Evolutionary conservation across 345 rosid species (phyloP), one percentile per base, ranked within the genome.

Genomic region (Physaria fendleri): DNA sequence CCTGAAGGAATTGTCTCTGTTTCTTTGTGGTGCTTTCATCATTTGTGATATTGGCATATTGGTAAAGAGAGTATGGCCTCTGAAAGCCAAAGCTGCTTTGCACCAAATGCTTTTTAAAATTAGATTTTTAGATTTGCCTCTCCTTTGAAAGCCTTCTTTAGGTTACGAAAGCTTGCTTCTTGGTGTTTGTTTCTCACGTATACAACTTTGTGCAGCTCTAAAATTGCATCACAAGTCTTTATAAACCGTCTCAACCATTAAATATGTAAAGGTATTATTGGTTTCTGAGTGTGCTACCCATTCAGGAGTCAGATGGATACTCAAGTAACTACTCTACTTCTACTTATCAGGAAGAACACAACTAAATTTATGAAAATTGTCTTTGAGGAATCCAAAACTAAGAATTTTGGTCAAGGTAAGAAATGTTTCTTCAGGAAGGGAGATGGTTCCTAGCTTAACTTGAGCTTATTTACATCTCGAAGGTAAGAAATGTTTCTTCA

Each of bases 391-490:
- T 28, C 47, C 35, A 38, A 17, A 20, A 47, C 9, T 58, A 17
- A 49, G 9, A 67, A 8, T 21, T 49, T 67, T 49, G 29, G 45
- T 49, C 33, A 67, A 51, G 33, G 46, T 68, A 59, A 37, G 52
- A 50, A 41, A 46, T 46, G 32, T 46, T 44, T 45, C 56, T 13
- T 27, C 15, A 27, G 30, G 56, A 42, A 28, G 39, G 41, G 37
- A 5, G 24, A 59, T 37, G 35, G 29, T 13, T 45, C 20, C 70
- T 65, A 56, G 70, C 33, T 56, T 55, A 62, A 27, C 25, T 28
- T 52, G 27, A 40, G 43, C 28, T 28, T 42, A 56, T 60, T 69
- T 73, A 73, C 72, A 74, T 80, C 64, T 88, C 81, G 2, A 69
- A n/a, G n/a, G n/a, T n/a, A n/a, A n/a, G n/a, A n/a, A 7, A 46